A percentile compares a stretch with the other conserved stretches of the same genome.
Evolutionary conservation across 2,329 filamentous ascomycete genomes (phyloP).

Genomic region (Orbilia blumenaviensis): DNA sequence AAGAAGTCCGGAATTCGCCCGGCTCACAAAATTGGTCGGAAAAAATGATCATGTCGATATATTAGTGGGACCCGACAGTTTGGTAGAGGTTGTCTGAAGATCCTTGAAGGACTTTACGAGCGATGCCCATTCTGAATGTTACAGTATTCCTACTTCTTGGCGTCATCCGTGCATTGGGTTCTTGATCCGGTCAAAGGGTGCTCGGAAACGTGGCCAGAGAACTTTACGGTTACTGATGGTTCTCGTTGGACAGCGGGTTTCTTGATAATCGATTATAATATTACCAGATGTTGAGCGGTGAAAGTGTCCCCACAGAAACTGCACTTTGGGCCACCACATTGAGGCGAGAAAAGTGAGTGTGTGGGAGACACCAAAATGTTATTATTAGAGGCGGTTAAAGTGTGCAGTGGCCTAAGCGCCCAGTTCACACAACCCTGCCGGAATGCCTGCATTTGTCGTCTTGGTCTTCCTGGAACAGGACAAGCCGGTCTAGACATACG

Average conservation of each 20-base stretch:
- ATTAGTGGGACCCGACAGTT: constrained; percentile 36
- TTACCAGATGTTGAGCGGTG: neutral
- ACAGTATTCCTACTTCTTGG: neutral
- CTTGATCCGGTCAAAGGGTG: neutral
- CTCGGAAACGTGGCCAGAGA: neutral
- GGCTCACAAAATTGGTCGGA: constrained; percentile 20
- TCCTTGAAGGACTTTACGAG: constrained; percentile 42
- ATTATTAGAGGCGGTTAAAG: constrained; percentile 53
- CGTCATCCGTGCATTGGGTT: constrained; percentile 8
- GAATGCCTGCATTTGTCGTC: constrained; percentile 21
- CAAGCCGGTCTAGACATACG: constrained; percentile 14
- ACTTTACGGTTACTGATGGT: neutral
- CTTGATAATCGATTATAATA: neutral
- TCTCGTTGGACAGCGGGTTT: neutral
- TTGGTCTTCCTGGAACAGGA: constrained; percentile 29
- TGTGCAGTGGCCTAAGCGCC: constrained; percentile 45
- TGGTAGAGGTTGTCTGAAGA: constrained; percentile 42
- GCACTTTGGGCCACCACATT: constrained; percentile 19
- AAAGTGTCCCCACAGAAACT: neutral
- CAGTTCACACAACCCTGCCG: constrained; percentile 43
- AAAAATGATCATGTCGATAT: constrained; percentile 36
- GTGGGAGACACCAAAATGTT: constrained; percentile 17
- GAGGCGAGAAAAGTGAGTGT: constrained; percentile 23
- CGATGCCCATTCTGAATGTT: constrained; percentile 10
- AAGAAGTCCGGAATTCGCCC: constrained; percentile 46